These are phyloP conservation scores for Trichoderma koningiopsis DNA, from an alignment of 2,329 filamentous ascomycete genomes.

Conservation along the genomic window DNA sequence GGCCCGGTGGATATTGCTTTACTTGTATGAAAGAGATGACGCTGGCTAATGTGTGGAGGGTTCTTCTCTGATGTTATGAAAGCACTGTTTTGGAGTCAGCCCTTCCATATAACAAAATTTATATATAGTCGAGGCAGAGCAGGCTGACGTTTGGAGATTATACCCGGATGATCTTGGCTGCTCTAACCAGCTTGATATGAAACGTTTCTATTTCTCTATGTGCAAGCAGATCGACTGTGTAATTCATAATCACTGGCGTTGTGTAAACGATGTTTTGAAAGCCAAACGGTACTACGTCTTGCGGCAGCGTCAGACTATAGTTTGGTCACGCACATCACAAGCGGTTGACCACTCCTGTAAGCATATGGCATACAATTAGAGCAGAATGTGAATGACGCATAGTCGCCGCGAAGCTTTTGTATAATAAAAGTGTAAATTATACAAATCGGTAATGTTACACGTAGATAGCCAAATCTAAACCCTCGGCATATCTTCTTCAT, in stretches of 20 bases:
- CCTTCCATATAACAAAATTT: background rate
- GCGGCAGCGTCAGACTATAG: background rate
- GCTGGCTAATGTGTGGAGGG: background rate
- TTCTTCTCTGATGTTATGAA: background rate
- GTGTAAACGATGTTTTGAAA: background rate
- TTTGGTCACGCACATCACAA: background rate
- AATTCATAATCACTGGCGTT: too few relatives aligned
- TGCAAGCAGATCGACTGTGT: background rate
- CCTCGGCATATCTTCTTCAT: background rate
- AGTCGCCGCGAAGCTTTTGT: slow-evolving; percentile 35
- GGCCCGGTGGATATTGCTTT: slow-evolving; percentile 17
- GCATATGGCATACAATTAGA: background rate
- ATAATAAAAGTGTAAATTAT: slow-evolving; percentile 19
- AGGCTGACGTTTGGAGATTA: background rate
- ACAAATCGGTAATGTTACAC: slow-evolving; percentile 26
- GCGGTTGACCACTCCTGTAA: background rate
- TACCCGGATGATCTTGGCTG: background rate
- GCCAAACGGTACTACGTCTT: background rate
- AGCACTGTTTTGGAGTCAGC: background rate
- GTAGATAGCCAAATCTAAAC: background rate
- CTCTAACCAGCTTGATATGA: background rate
- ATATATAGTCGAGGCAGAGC: background rate
- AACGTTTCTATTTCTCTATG: background rate
- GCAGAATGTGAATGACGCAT: slow-evolving; percentile 1
- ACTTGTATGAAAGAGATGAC: slow-evolving; percentile 15